A percentile compares a stretch with the other conserved stretches of the same genome.
Evolutionary conservation across 495 filamentous ascomycete genomes (phyloP).

Genomic region (Podospora appendiculata): DNA sequence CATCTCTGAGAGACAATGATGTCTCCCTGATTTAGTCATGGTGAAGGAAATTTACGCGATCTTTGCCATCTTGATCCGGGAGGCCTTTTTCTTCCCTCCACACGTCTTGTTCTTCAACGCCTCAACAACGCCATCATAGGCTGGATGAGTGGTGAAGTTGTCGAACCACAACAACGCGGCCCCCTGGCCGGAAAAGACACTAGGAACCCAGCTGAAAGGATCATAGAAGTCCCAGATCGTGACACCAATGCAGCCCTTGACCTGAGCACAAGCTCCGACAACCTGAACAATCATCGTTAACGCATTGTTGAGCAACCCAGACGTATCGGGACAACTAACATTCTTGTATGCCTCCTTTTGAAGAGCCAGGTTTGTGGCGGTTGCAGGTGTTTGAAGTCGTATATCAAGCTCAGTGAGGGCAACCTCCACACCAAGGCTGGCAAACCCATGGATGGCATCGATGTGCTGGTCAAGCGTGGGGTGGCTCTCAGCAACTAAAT

Average conservation of each 20-base stretch:
- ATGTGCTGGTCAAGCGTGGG: slow-evolving; percentile 29
- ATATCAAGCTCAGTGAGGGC: slow-evolving; percentile 51
- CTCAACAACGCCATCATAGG: slow-evolving; percentile 33
- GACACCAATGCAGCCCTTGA: slow-evolving; percentile 54
- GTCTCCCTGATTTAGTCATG: no score
- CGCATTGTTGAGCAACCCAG: no score
- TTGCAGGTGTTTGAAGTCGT: slow-evolving; percentile 34
- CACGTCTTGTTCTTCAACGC: slow-evolving; percentile 21
- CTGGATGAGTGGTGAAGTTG: slow-evolving; percentile 50
- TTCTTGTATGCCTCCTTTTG: slow-evolving; percentile 52
- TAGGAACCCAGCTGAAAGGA: slow-evolving; percentile 53
- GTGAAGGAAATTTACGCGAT: no score
- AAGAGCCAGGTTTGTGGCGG: slow-evolving; percentile 35
- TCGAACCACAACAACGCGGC: slow-evolving; percentile 43
- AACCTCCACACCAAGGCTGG: slow-evolving; percentile 39
- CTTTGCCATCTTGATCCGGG: no score
- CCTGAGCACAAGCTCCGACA: slow-evolving; percentile 51
- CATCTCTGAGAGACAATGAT: no score
- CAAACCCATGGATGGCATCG: slow-evolving; percentile 39
- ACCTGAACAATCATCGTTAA: slow-evolving; percentile 1
- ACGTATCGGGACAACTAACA: slow-evolving; percentile 4
- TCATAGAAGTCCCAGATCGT: slow-evolving; percentile 59
- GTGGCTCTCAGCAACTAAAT: slow-evolving; percentile 38
- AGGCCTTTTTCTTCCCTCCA: background rate
- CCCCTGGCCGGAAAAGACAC: slow-evolving; percentile 46